Conservation (phyloP, 2,329 filamentous ascomycete genomes). For the Pseudocercospora crystallina region DNA sequence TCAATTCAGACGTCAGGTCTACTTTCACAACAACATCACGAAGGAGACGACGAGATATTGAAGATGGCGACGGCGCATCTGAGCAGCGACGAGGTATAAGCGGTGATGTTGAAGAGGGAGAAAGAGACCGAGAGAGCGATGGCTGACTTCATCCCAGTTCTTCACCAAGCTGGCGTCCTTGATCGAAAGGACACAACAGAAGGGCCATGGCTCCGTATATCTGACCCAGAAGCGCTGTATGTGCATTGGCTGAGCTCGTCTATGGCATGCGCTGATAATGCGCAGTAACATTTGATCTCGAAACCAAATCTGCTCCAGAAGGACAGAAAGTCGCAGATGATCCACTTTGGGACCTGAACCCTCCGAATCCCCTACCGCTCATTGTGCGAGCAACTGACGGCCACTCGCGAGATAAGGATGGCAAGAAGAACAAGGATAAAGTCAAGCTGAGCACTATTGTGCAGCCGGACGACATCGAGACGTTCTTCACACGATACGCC, state of each 20-base stretch:
- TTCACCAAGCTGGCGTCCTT: constrained; percentile 68
- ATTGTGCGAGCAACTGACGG: constrained; percentile 84
- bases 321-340: constrained; percentile 47
- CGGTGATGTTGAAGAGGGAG: too few relatives aligned
- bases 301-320: constrained; percentile 39
- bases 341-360: constrained; percentile 61
- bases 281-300: constrained; percentile 44
- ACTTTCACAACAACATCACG: too few relatives aligned
- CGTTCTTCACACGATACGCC: constrained; percentile 81
- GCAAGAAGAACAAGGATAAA: constrained; percentile 58
- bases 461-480: constrained; percentile 69
- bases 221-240: constrained; percentile 75
- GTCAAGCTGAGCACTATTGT: constrained; percentile 84
- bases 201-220: constrained; percentile 71
- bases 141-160: constrained; percentile 57
- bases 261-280: constrained; percentile 2
- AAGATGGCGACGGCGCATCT: constrained; percentile 52
- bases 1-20: constrained; percentile 4
- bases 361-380: constrained; percentile 64
- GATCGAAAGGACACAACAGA: constrained; percentile 65
- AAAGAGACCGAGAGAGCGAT: not conserved
- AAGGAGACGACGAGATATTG: not conserved
- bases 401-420: constrained; percentile 47
- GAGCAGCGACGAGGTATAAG: constrained; percentile 63
- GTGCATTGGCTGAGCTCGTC: not conserved